Evolutionary conservation across 2,329 filamentous ascomycete species (phyloP), one percentile per base, ranked within the genome.

Genomic region (Colletotrichum zoysiae): DNA sequence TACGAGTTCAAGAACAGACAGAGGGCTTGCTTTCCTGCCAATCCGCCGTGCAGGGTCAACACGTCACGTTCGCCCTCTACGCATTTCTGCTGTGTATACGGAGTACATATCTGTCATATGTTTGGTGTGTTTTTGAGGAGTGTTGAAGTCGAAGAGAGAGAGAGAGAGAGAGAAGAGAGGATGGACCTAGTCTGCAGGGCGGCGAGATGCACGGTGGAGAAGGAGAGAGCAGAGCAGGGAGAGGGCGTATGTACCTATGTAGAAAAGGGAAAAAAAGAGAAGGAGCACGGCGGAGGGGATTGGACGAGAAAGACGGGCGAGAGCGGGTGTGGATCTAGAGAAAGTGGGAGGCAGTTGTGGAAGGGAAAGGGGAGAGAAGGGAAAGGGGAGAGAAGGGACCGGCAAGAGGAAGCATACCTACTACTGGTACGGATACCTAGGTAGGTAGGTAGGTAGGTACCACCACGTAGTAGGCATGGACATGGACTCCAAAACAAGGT

Each of bases 91-190:
- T 48, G 20, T 4, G 12, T 11, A 20, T 18, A 46, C n/a, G n/a
- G n/a, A n/a, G n/a, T n/a, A n/a, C 11, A 20, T 18, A 46, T n/a
- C 1, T 46, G 18, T 9, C 8, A 18, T 44, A 16, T 8, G 3
- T 20, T 20, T 44, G 40, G 42, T 46, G 1, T 46, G 18, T n/a
- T n/a, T 20, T 46, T 20, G 11, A 23, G 44, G 3, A 30, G 30
- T 30, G 30, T 30, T 30, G 30, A 30, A 30, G 30, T 30, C 30
- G 30, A 30, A 30, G 30, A 44, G 42, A 62, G 51, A 26, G 61
- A 62, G 57, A 46, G 50, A 30, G 65, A 51, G 71, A 71, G 71
- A 67, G 58, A 71, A 67, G 71, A 73, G 68, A 71, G 71, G 71
- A 73, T 71, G 59, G 71, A 30, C 30, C 30, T 30, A 68, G 71